Evolutionary conservation across 1,139 yeast genomes (phyloP), one percentile per base, ranked within the genome.

Genomic region (Yamadazyma sp.): DNA sequence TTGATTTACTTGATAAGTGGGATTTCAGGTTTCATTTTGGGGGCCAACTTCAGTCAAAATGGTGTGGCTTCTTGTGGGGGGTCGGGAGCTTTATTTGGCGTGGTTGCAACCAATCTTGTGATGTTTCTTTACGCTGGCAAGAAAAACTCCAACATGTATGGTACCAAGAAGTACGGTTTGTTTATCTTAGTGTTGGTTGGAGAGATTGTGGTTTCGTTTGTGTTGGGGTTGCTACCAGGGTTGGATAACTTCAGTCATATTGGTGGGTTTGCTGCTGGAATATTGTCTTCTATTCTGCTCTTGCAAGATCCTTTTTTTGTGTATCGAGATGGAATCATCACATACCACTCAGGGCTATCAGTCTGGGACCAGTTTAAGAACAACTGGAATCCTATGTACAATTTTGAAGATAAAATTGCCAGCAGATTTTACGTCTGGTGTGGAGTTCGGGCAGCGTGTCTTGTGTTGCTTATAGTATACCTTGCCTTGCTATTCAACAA

Each of bases 41-140:
- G 92, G 0, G 81, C 87, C 20, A 83, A 83, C 56, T 83, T 79
- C 55, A 75, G 88, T 2, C 87, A 89, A 1, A 69, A 72, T 39
- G 91, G 89, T 1, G 71, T 81, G 29, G 80, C 87, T 1, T 77
- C 84, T 14, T 78, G 85, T 0, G 92, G 92, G 2, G 87, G 88
- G 2, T 77, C 83, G n/a, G 92, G 92, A 2, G 74, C 88, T 1
- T 61, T 85, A 26, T 83, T 84, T 59, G 91, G 91, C 1, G 63
- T 84, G 25, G 77, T 84, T 45, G 85, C 87, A 8, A 61, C 83
- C 7, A 83, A 83, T 53, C 59, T 83, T 33, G 54, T 82, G 11
- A 69, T 81, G 50, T 73, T 84, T 48, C 50, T 82, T 2, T 77
- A 79, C 53, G 67, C 81, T 62, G 85, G 79, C 37, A 58, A 61